Evolutionary conservation across 106 monocot genomes (phyloP), one percentile per base, ranked within the genome.

Genomic region (Triglochin maritima): DNA sequence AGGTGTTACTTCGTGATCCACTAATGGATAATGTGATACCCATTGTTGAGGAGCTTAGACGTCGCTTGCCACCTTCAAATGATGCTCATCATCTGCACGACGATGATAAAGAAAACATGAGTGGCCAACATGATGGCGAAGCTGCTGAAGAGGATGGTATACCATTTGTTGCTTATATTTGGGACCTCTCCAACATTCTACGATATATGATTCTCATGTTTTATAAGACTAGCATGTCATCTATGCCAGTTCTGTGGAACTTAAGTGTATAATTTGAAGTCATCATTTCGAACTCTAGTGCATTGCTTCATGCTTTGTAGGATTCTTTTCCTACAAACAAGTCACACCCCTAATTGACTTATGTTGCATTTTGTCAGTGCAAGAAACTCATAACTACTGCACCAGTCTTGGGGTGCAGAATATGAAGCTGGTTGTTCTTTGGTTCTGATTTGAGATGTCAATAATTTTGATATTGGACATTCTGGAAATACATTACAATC

Each of bases 1-100:
- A 96, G 95, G 95, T 96, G 10, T 67, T 96, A 57, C 90, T 96
- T 47, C 83, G 96, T 68, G 90, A 96, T 79, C 91, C 90, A 7
- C 63, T 65, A 0, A 81, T 88, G 4, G 88, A 91, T 4, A 84
- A 85, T 80, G 96, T 96, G 57, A 80, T 88, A 54, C 91, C 91
- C 11, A 78, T 96, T n/a, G 96, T 96, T 10, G 96, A 91, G 81
- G 96, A 96, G 79, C 84, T 96, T 51, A 70, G 83, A 0, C 83
- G 96, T 51, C 79, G 88, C 8, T 55, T 96, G 56, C 90, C 83
- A 48, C 72, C 71, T 46, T 46, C 68, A 8, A 78, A 65, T 77
- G 11, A 13, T 14, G 62, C 46, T 46, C 72, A 65, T 3, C 81
- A 79, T 50, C 68, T 44, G 4, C 80, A 85, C 48, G 80, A 64